Evolutionary conservation across 495 filamentous ascomycete species (phyloP), one percentile per base, ranked within the genome.

Genomic region (Lineolata rhizophorae): DNA sequence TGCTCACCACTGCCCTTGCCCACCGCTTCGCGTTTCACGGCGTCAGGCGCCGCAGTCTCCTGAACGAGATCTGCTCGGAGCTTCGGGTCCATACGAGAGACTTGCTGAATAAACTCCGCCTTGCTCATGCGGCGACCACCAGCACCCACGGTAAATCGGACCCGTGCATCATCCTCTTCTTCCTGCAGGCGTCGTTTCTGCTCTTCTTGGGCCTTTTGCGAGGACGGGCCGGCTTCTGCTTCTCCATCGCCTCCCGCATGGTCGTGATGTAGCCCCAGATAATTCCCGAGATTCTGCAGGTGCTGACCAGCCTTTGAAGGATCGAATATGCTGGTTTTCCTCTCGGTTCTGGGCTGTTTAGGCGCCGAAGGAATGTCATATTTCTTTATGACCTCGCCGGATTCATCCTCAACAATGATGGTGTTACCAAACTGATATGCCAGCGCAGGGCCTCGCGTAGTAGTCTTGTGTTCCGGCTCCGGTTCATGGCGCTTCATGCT

Each of bases 361-460:
- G 20, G 47, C 29, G 40, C 45, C 3, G 60, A 43, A 8, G 83
- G 76, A 18, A 94, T 72, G 32, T 91, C 80, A 49, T 92, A 95
- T 37, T 87, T 91, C 60, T 91, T 90, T 49, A 99, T 67, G 9
- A 99, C 90, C 46, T 99, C 90, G 18, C 90, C 90, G 47, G 93
- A 77, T 49, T 85, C 83, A 43, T 99, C 84, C 52, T 99, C 90
- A 11, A 99, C 82, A 45, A 99, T 94, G 42, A 99, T 85, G 50
- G 83, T 92, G 41, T 80, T 87, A 27, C 84, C 90, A 42, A 85
- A 94, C 42, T 92, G 82, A 44, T 92, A 99, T 2, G 90, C 90
- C 44, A 79, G 65, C 8, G 90, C 90, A 3, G 87, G 72, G 18
- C 57, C 62, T 18, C 38, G 44, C 16, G 43, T 49, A 28, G 34